phyloP scores from a whole-genome alignment of 2,329 filamentous ascomycete species.

The Neurospora sp. region DNA sequence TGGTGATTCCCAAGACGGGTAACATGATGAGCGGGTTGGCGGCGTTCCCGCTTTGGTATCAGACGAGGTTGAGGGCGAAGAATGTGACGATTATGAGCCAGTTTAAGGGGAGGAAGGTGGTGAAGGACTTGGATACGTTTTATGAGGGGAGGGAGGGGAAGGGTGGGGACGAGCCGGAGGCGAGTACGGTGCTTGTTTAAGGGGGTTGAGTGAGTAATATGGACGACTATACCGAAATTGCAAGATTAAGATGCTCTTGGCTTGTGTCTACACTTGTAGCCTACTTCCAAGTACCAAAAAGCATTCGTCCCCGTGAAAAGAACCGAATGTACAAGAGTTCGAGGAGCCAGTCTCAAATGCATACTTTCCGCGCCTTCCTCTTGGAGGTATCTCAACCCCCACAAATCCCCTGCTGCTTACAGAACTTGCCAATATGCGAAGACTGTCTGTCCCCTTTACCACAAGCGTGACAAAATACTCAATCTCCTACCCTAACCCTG shows the following conservation, averaged over 20 bases:
- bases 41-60: slow-evolving; percentile 53
- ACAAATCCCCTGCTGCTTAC: background rate
- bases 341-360: no score
- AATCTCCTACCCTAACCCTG: background rate
- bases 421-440: background rate
- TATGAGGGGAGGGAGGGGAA: slow-evolving; percentile 22
- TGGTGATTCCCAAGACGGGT: slow-evolving; percentile 42
- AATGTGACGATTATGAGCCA: slow-evolving; percentile 31
- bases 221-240: no score
- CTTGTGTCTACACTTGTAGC: no score
- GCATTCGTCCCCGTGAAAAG: no score
- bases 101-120: slow-evolving; percentile 38
- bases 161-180: slow-evolving; percentile 12
- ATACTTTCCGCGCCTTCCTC: no score
- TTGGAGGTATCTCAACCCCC: no score
- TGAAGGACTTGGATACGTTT: slow-evolving; percentile 32
- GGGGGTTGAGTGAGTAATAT: slow-evolving; percentile 2
- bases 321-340: no score
- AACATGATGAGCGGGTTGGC: slow-evolving; percentile 33
- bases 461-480: background rate
- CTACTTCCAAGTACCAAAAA: no score
- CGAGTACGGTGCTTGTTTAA: slow-evolving; percentile 29
- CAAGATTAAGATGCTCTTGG: no score
- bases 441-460: background rate
- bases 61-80: slow-evolving; percentile 39